Percentiles rank a stretch among this genome's conserved stretches.
These are phyloP conservation scores for Beauveria scarabaeidicola DNA, from an alignment of 2,329 filamentous ascomycete species.

Conservation along the genomic window DNA sequence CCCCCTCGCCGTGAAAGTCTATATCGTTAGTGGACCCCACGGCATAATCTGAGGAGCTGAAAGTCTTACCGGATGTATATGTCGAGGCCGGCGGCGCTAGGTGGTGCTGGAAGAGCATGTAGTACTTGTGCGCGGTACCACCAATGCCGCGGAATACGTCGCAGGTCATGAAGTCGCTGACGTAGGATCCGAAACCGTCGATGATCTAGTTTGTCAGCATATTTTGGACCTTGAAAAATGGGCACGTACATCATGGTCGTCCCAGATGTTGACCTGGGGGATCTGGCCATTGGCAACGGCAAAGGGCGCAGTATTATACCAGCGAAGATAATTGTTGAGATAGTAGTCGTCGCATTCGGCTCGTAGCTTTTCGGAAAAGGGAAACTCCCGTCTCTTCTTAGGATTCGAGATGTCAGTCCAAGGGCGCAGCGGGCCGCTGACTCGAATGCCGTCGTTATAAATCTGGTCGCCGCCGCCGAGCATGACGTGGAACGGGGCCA, in stretches of 20 bases:
- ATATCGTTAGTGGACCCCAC: constrained; percentile 19
- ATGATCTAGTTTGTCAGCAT: constrained; percentile 55
- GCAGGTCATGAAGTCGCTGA: constrained; percentile 87
- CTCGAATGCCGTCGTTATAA: constrained; percentile 89
- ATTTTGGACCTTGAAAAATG: no score
- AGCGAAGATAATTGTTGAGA: constrained; percentile 74
- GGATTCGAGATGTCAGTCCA: constrained; percentile 84
- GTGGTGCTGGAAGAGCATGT: constrained; percentile 96
- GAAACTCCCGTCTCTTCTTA: constrained; percentile 67
- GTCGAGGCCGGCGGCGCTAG: constrained; percentile 76
- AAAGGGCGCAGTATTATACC: constrained; percentile 81
- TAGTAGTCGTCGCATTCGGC: constrained; percentile 85
- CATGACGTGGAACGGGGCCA: constrained; percentile 86
- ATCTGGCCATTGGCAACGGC: constrained; percentile 83
- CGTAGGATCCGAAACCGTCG: constrained; percentile 88
- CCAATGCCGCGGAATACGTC: constrained; percentile 88
- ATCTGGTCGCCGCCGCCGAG: constrained; percentile 92
- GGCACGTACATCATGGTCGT: constrained; percentile 72
- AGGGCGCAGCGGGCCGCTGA: constrained; percentile 67
- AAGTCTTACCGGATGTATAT: constrained; percentile 60
- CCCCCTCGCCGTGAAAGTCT: constrained; percentile 33
- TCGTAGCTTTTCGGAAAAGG: constrained; percentile 72
- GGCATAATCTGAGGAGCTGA: no score
- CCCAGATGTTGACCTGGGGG: constrained; percentile 94
- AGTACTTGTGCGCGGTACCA: constrained; percentile 92